These are phyloP conservation scores for Coemansia sp. DNA, from an alignment of 192 early-diverging fungal species.

Conservation along the genomic window DNA sequence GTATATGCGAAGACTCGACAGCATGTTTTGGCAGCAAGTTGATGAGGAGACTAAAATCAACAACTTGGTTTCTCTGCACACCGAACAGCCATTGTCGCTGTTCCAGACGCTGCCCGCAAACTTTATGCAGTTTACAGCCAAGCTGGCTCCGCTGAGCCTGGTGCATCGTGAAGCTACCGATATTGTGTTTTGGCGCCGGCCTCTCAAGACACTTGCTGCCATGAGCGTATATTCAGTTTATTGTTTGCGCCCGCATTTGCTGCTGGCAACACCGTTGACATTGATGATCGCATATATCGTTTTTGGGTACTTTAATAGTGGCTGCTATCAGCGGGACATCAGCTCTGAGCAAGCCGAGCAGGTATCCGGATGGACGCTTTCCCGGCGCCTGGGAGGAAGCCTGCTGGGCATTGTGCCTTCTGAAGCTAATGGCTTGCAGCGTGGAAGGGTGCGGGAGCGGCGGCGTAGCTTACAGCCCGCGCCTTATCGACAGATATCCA, in stretches of 20 bases:
- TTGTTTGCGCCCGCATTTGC: conserved; percentile 45
- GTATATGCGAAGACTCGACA: conserved; percentile 38
- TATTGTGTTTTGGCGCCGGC: conserved; percentile 45
- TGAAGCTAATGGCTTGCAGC: conserved; percentile 2
- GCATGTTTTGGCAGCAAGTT: conserved; percentile 50
- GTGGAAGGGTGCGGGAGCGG: conserved; percentile 7
- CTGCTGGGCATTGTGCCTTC: conserved; percentile 14
- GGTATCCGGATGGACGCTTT: neutral
- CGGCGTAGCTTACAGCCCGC: conserved; percentile 7
- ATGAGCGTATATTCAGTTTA: conserved; percentile 45
- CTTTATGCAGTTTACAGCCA: conserved; percentile 56
- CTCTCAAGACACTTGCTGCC: conserved; percentile 28
- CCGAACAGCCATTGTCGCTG: conserved; percentile 53
- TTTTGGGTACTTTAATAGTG: conserved; percentile 40
- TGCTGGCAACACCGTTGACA: conserved; percentile 39
- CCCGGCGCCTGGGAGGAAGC: conserved; percentile 8
- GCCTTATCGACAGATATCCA: conserved; percentile 18
- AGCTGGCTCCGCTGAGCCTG: conserved; percentile 39
- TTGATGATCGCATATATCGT: conserved; percentile 48
- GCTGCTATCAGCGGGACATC: conserved; percentile 9
- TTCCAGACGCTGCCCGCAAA: conserved; percentile 52
- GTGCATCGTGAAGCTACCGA: conserved; percentile 25
- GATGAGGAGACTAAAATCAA: conserved; percentile 42
- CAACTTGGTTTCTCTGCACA: conserved; percentile 28
- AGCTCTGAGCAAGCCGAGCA: neutral